Evolutionary conservation across 805 yeast genomes (phyloP), one percentile per base, ranked within the genome.

Genomic region (Ogataea neopini): DNA sequence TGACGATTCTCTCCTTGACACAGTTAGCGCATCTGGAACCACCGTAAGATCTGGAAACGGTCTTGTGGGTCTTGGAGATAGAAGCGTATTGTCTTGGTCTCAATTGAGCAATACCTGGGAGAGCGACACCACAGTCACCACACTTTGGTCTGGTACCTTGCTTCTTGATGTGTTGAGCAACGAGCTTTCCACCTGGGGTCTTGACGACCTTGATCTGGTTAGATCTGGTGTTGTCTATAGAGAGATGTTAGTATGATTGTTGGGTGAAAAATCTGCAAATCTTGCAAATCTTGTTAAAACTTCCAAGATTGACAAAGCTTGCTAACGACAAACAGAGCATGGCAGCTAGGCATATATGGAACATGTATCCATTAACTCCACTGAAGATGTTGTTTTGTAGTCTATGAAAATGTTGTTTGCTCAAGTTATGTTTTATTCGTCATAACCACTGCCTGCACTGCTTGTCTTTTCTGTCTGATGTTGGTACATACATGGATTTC

Each of bases 181-280:
- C 85, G 78, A 94, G 85, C 78, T 86, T 86, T 74, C 98, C 98
- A 84, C 99, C 99, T 78, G 99, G 99, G 79, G 99, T 94, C 88
- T 92, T 94, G 70, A 92, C 96, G 78, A 92, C 96, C 91, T 88
- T 92, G 83, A 94, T 92, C 83, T 87, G 88, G 96, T 94, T 94
- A 68, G 99, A 94, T 79, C 85, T 86, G 86, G 99, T 91, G 96
- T 94, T 94, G 96, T 90, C 95, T 88, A 67, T 87, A 67, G 36
- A 23, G 8, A 20, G 25, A 52, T 49, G 61, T 54, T 58, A 60
- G 62, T 58, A 57, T 34, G 14, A 18, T 23, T 34, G 37, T 13
- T 22, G 8, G 25, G 5, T 5, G 25, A 22, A 22, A 22, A 22
- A 6, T 22, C 7, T 8, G 8, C 7, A 22, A 22, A 8, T 5